Evolutionary conservation across 2,329 filamentous ascomycete species (phyloP).

Genomic region (Metarhizium album): DNA sequence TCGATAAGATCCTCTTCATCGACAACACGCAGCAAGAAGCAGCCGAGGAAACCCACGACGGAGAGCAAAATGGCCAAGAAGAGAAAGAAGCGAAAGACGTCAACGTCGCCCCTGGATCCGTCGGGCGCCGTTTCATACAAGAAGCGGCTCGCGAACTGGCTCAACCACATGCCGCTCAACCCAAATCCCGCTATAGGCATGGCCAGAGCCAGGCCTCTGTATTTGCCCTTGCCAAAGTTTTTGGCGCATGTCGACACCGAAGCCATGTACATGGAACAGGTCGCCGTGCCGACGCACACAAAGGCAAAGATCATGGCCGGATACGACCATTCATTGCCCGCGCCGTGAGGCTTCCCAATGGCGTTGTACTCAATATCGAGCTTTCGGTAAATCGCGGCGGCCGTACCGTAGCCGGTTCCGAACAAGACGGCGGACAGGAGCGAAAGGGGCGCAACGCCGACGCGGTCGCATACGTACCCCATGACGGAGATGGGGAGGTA

Average conservation of each 20-base stretch:
- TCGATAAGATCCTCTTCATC: slow-evolving; percentile 83
- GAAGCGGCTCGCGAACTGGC: slow-evolving; percentile 71
- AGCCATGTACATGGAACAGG: slow-evolving; percentile 79
- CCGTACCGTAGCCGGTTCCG: slow-evolving; percentile 70
- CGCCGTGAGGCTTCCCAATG: slow-evolving; percentile 23
- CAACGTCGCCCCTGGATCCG: slow-evolving; percentile 51
- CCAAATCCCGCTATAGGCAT: slow-evolving; percentile 89
- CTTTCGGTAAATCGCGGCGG: slow-evolving; percentile 62
- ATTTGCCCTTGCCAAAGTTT: slow-evolving; percentile 85
- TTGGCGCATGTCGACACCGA: slow-evolving; percentile 95
- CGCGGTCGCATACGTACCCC: slow-evolving; percentile 84
- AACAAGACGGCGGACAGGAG: slow-evolving; percentile 64
- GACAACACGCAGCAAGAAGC: slow-evolving; percentile 64
- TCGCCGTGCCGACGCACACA: slow-evolving; percentile 69
- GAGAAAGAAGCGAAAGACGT: slow-evolving; percentile 79
- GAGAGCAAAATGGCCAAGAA: slow-evolving; percentile 69
- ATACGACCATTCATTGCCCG: slow-evolving; percentile 54
- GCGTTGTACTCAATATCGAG: slow-evolving; percentile 36
- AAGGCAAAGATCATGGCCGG: slow-evolving; percentile 79
- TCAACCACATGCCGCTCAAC: slow-evolving; percentile 90
- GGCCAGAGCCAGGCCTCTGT: slow-evolving; percentile 81
- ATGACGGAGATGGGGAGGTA: slow-evolving; percentile 88
- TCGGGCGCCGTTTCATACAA: slow-evolving; percentile 59
- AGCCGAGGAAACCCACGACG: slow-evolving; percentile 60
- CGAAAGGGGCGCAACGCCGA: slow-evolving; percentile 68